Percentiles rank a stretch among this genome's conserved stretches.
These are phyloP conservation scores for Aspergillus ostianus DNA, from an alignment of 495 filamentous ascomycete genomes.

Conservation along the genomic window DNA sequence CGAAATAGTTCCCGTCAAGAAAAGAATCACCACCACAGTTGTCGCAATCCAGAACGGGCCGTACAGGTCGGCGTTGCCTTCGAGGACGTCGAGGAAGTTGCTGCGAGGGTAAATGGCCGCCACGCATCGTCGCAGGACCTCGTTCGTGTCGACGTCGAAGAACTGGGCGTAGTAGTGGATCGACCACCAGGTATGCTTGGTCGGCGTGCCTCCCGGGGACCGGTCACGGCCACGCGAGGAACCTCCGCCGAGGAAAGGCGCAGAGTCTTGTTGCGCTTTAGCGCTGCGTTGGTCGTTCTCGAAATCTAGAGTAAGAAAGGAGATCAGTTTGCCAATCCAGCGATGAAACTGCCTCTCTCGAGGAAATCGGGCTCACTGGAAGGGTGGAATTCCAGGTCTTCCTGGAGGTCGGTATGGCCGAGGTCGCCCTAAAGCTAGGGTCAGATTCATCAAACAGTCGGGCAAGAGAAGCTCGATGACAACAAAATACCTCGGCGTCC, in stretches of 20 bases:
- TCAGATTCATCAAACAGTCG: conserved; percentile 17
- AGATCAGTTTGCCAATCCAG: not conserved
- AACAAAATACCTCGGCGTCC: conserved; percentile 71
- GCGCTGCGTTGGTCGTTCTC: conserved; percentile 52
- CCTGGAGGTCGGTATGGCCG: conserved; percentile 95
- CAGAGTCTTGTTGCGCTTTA: conserved; percentile 56
- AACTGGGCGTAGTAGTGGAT: conserved; percentile 93
- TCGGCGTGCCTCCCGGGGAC: conserved; percentile 47
- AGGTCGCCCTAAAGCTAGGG: conserved; percentile 73
- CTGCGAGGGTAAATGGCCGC: conserved; percentile 82
- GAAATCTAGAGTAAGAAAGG: conserved; percentile 41
- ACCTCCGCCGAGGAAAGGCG: conserved; percentile 61
- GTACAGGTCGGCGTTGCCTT: conserved; percentile 97
- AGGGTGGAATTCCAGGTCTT: conserved; percentile 98
- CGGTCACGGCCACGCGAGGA: conserved; percentile 42
- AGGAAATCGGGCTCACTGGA: conserved; percentile 58
- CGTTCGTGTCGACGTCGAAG: conserved; percentile 94
- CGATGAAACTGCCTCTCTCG: not conserved
- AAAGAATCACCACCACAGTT: conserved; percentile 92
- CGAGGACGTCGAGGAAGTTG: conserved; percentile 94
- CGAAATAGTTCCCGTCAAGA: conserved; percentile 91
- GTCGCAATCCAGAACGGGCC: conserved; percentile 98
- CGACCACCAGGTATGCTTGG: conserved; percentile 89
- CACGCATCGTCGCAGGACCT: conserved; percentile 78
- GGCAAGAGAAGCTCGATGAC: not conserved